Base-by-base conservation (phyloP, 2,329 filamentous ascomycete species). In the Orbilia blumenaviensis region DNA sequence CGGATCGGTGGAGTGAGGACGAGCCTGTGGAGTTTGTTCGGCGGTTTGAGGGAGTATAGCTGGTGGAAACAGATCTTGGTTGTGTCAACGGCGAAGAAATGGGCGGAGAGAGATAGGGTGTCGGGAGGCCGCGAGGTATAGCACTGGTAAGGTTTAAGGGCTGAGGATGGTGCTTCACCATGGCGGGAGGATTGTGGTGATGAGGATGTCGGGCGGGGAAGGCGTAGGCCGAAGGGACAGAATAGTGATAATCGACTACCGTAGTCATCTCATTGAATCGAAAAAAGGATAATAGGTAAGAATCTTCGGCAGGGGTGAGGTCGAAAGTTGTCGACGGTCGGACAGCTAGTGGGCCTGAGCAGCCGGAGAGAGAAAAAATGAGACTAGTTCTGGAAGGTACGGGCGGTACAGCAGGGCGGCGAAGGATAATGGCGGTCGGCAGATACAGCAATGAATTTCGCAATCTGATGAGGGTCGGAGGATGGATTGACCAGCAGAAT, bases 171-270 rank as follows among this genome's bases (percentile, higher is more conserved):
- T 75, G 71, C 46, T 76, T 76, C 29, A 66, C 64, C 34, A 52
- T 61, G 34, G 44, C 38, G 18, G 29, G 58, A 62, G 32, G 38
- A 8, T 12, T 46, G 32, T 21, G 27, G 27, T 61, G 68, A 41
- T 68, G 71, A 25, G 54, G 29, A 36, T 50, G 50, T 34, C 64
- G 56, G 48, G 64, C 58, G 64, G 72, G 72, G 60, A 76, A 76
- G 58, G 64, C 23, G 50, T 76, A 76, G 46, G 72, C 72, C 64
- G 72, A 76, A 16, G 63, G 72, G 41, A 68, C 60, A 50, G 72
- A 64, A 44, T 76, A 76, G 18, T 76, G 64, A 38, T 76, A 76
- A 63, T 76, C 72, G 56, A 76, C 58, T 52, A 76, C 72, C 14
- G 72, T 76, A 42, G 72, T 69, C 72, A 76, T 76, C 64, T 58